Base-by-base conservation (phyloP, 768 basidiomycete genomes). In the Austroboletus festivus region DNA sequence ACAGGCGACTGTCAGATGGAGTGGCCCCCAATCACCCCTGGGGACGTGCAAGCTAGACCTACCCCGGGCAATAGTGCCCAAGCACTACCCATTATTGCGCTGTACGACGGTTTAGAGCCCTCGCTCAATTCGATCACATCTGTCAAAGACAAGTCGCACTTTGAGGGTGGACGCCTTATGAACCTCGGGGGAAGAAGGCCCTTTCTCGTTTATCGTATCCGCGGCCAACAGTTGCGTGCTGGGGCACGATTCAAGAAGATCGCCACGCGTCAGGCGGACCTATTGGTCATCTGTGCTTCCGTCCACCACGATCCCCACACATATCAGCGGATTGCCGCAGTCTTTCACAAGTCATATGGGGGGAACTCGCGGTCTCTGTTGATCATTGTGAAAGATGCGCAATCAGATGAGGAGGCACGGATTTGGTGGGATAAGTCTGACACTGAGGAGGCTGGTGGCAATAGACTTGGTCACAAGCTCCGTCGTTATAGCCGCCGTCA, bases 341-440 rank as follows among this genome's bases (percentile, higher is more conserved):
- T 46, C 16, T 64, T 64, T 23, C 56, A 51, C n/a, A 22, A 22
- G 12, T 58, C 63, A 5, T 64, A 58, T 15, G 58, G 61, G 5
- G 63, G 63, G 37, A 54, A 64, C 13, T 61, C 47, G 21, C 61
- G 64, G 4, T 64, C 63, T 3, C 10, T 64, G 34, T 13, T 66
- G 44, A 52, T 64, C 39, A 44, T 64, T 37, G 61, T 61, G 30
- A 48, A 31, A 46, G 64, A 51, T 18, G 61, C 58, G 2, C 28
- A 4, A 16, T 58, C 63, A 12, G 56, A 60, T 16, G 48, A 55
- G 26, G 19, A 16, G 9, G 63, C 64, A 13, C 4, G 23, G 21
- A 51, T 43, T 23, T 63, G 61, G 63, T 64, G 63, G 63, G 42
- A 46, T n/a, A 12, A 34, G 22, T 41, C 44, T 5, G 47, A 52